Percentiles rank a stretch among this genome's conserved stretches.
Conservation (phyloP, 371 early-diverging fungal species). For the Zopfochytrium polystomum region DNA sequence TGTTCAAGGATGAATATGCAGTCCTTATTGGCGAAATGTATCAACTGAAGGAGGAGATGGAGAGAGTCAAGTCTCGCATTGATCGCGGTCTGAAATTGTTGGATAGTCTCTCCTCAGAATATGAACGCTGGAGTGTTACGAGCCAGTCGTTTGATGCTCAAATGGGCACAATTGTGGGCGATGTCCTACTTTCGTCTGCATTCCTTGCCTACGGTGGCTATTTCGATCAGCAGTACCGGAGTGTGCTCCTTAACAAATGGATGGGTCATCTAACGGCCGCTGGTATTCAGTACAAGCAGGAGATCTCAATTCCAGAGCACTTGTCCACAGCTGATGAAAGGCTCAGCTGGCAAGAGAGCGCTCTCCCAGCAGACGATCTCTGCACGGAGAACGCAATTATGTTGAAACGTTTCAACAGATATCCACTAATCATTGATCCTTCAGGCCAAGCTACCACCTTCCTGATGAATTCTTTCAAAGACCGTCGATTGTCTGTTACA, state of each 20-base stretch:
- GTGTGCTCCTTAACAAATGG: constrained; percentile 76
- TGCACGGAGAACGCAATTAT: constrained; percentile 97
- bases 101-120: constrained; percentile 89
- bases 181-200: constrained; percentile 89
- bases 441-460: constrained; percentile 90
- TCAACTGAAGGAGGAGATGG: constrained; percentile 91
- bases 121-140: constrained; percentile 87
- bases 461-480: constrained; percentile 81
- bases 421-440: constrained; percentile 96
- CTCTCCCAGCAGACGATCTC: constrained; percentile 86
- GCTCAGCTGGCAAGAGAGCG: constrained; percentile 82
- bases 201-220: constrained; percentile 95
- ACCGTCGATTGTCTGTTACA: constrained; percentile 87
- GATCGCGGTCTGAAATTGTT: constrained; percentile 87
- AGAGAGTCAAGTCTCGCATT: constrained; percentile 88
- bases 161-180: constrained; percentile 98
- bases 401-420: constrained; percentile 89
- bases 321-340: constrained; percentile 92
- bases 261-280: constrained; percentile 69
- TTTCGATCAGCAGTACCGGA: constrained; percentile 95
- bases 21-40: constrained; percentile 89
- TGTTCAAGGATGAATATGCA: constrained; percentile 96
- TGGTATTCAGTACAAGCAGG: constrained; percentile 74
- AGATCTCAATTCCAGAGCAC: constrained; percentile 86
- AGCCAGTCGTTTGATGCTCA: constrained; percentile 90